phyloP scores from a whole-genome alignment of 2,329 filamentous ascomycete species.

The Leptographium lundbergii region DNA sequence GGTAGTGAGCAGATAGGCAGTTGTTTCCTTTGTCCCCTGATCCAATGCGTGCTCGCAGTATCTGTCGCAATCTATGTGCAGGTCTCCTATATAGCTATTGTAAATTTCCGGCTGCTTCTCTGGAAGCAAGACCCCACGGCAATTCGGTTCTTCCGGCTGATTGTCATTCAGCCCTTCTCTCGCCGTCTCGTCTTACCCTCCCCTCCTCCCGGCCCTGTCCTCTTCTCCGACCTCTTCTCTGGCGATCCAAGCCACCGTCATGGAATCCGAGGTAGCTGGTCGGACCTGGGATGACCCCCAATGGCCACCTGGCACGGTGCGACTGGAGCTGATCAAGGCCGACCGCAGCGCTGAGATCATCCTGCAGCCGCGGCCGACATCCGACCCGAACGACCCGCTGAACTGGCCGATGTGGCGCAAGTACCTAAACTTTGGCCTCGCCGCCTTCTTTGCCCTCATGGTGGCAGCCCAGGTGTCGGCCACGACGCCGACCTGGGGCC shows the following conservation, averaged over 20 bases:
- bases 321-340: constrained; percentile 18
- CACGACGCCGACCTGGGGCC: constrained; percentile 26
- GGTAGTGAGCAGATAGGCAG: neutral
- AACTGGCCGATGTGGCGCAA: constrained; percentile 32
- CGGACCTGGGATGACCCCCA: constrained; percentile 2
- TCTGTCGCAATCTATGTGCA: neutral
- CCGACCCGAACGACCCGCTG: constrained; percentile 38
- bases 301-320: constrained; percentile 7
- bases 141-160: neutral
- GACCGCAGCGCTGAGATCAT: constrained; percentile 33
- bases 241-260: neutral
- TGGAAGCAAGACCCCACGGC: neutral
- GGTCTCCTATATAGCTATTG: neutral
- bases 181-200: neutral
- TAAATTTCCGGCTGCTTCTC: neutral
- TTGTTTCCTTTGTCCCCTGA: neutral
- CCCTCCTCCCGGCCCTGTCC: neutral
- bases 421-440: constrained; percentile 35
- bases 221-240: neutral
- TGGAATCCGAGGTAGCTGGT: neutral
- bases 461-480: constrained; percentile 33
- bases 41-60: neutral
- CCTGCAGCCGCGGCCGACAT: constrained; percentile 34
- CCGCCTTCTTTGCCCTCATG: constrained; percentile 36
- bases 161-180: neutral